Conservation (phyloP, 345 rosid genomes). For the Moringa oleifera region DNA sequence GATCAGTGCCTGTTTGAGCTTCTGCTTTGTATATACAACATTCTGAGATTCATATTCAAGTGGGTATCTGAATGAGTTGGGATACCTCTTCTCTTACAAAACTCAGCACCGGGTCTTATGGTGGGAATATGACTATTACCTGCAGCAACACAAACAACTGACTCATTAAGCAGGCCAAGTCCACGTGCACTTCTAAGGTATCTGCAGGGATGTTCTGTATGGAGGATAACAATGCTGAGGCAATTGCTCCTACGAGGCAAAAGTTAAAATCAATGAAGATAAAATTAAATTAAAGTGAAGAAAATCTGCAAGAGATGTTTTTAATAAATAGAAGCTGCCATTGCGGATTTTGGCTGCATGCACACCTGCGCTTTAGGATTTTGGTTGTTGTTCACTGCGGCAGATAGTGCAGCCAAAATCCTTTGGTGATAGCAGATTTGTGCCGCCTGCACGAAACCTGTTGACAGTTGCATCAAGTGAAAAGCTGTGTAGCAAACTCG, state of each 20-base stretch:
- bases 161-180: neutral
- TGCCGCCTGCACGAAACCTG: slow-evolving; percentile 5
- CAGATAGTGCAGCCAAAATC: slow-evolving; percentile 7
- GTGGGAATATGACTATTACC: neutral
- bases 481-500: neutral
- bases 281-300: neutral
- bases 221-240: slow-evolving; percentile 5
- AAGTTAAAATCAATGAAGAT: no score
- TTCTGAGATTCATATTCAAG: no score
- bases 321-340: no score
- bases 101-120: neutral
- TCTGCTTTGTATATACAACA: no score
- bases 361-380: slow-evolving; percentile 10
- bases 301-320: no score
- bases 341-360: no score
- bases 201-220: slow-evolving; percentile 8
- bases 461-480: slow-evolving; percentile 2
- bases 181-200: neutral
- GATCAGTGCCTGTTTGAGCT: no score
- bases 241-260: slow-evolving; percentile 13
- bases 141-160: slow-evolving; percentile 7
- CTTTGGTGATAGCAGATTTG: slow-evolving; percentile 15
- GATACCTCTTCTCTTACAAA: no score
- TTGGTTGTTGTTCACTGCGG: neutral
- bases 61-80: no score